Conservation (phyloP, 202 grass and related monocot species). For the Cymbopogon flexuosus region DNA sequence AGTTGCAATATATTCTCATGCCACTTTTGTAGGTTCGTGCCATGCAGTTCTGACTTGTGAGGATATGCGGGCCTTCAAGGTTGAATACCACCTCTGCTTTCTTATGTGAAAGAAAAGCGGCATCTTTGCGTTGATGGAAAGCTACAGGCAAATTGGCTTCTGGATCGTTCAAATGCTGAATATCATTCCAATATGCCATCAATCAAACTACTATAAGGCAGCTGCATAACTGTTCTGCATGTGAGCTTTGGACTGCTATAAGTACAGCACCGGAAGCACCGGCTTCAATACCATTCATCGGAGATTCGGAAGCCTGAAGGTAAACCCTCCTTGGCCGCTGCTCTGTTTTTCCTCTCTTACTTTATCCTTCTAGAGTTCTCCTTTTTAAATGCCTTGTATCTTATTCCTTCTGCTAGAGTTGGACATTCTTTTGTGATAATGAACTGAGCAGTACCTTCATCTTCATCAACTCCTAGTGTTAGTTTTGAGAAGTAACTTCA, state of each 20-base stretch:
- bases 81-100: background rate
- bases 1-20: constrained; percentile 20
- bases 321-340: background rate
- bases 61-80: background rate
- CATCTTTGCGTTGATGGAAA: constrained; percentile 16
- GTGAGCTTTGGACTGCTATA: constrained; percentile 31
- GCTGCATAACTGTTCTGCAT: constrained; percentile 1
- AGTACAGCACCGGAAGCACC: constrained; percentile 6
- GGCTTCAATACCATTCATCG: constrained; percentile 27
- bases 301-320: constrained; percentile 18
- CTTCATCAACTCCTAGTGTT: background rate
- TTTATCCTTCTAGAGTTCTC: background rate
- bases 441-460: background rate
- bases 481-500: background rate
- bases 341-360: background rate
- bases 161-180: constrained; percentile 16
- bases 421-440: background rate
- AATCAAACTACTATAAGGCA: constrained; percentile 12
- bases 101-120: constrained; percentile 10
- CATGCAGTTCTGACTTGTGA: constrained; percentile 4
- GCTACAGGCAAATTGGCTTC: constrained; percentile 6
- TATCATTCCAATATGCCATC: background rate
- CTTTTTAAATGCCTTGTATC: background rate
- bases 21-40: constrained; percentile 26
- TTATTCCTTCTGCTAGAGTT: background rate